Conservation (phyloP, 805 yeast genomes). For the Soucietia sequanensis region DNA sequence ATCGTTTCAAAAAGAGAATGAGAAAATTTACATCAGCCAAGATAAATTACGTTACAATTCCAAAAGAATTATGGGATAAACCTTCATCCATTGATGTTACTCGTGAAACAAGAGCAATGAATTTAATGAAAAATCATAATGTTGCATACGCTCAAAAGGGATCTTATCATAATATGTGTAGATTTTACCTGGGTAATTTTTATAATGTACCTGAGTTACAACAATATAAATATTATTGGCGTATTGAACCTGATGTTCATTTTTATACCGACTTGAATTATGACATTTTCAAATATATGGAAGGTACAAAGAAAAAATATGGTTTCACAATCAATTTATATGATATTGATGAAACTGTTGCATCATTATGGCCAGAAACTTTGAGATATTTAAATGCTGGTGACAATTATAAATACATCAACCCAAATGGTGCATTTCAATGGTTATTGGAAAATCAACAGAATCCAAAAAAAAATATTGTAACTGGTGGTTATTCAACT, state of each 20-base stretch:
- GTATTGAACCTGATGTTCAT: constrained; percentile 72
- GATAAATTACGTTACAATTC: constrained; percentile 40
- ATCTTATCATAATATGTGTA: constrained; percentile 83
- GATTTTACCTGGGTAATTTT: constrained; percentile 68
- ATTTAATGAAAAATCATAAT: constrained; percentile 36
- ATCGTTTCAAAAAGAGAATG: constrained; percentile 51
- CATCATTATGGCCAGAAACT: constrained; percentile 69
- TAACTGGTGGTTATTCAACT: constrained; percentile 53
- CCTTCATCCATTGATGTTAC: constrained; percentile 55
- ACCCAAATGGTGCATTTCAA: constrained; percentile 49
- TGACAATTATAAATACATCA: constrained; percentile 55
- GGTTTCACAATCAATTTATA: constrained; percentile 71
- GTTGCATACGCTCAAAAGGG: constrained; percentile 59
- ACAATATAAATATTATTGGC: constrained; percentile 72
- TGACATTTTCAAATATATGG: constrained; percentile 75
- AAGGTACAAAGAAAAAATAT: constrained; percentile 62
- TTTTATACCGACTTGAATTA: constrained; percentile 70
- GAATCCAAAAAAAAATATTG: constrained; percentile 42
- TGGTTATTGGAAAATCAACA: constrained; percentile 53
- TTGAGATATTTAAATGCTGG: constrained; percentile 53
- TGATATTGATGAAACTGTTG: constrained; percentile 65
- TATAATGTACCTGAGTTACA: constrained; percentile 61
- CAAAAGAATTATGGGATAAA: constrained; percentile 52
- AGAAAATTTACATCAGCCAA: constrained; percentile 27
- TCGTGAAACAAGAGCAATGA: constrained; percentile 40